Percentiles rank a stretch among this genome's conserved stretches.
Evolutionary conservation across 768 basidiomycete genomes (phyloP).

Genomic region (Bullera alba): DNA sequence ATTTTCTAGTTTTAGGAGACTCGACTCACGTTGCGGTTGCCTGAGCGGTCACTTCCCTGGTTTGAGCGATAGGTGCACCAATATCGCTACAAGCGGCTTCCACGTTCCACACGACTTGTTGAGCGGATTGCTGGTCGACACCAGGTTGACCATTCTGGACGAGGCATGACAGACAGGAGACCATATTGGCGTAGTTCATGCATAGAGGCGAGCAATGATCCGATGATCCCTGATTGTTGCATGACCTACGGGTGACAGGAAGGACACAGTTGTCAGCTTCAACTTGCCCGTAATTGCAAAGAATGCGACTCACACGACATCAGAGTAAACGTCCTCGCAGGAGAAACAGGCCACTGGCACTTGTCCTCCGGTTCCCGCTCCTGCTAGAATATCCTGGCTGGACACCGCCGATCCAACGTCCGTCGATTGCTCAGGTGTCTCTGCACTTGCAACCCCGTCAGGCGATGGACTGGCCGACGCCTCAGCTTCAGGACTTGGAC

Average conservation of each 20-base stretch:
- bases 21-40: background rate
- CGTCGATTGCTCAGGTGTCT: too few relatives aligned
- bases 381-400: background rate
- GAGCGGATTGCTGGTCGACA: background rate
- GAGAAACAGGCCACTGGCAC: background rate
- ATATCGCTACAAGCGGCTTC: background rate
- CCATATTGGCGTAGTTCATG: background rate
- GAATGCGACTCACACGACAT: background rate
- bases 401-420: too few relatives aligned
- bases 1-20: background rate
- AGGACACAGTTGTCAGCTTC: background rate
- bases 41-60: background rate
- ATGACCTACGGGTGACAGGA: background rate
- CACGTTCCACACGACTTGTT: constrained; percentile 2
- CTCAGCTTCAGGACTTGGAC: too few relatives aligned
- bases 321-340: background rate
- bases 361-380: background rate
- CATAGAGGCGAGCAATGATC: background rate
- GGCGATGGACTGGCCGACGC: too few relatives aligned
- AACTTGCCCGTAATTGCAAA: background rate
- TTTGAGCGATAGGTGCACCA: background rate
- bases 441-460: too few relatives aligned
- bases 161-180: background rate
- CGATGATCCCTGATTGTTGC: background rate
- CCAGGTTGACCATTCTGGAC: background rate